Evolutionary conservation across 169 alveolate species (phyloP).

Genomic region (Plasmodium berghei): DNA sequence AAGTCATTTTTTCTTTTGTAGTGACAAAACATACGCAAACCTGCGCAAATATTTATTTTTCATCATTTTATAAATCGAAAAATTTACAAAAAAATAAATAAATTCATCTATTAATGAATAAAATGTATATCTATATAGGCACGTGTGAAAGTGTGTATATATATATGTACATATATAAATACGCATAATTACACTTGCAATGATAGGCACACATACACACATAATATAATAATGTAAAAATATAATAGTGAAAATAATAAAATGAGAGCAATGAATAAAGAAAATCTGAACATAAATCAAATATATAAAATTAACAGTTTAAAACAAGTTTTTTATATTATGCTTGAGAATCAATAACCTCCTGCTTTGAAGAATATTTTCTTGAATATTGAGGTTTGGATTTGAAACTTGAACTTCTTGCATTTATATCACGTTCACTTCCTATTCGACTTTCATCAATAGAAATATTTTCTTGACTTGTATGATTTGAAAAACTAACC

Average conservation of each 20-base stretch:
- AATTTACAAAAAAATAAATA: slow-evolving; percentile 51
- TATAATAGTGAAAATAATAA: background rate
- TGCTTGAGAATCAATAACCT: slow-evolving; percentile 66
- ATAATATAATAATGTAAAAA: background rate
- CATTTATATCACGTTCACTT: slow-evolving; percentile 28
- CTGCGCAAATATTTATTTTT: slow-evolving; percentile 8
- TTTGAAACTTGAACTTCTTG: slow-evolving; percentile 13
- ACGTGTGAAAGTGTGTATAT: slow-evolving; percentile 5
- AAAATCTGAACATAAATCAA: too few relatives aligned
- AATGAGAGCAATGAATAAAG: too few relatives aligned
- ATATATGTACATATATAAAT: background rate
- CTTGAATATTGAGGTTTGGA: slow-evolving; percentile 46
- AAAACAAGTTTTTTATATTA: background rate
- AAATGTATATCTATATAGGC: background rate
- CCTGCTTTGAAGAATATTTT: slow-evolving; percentile 53
- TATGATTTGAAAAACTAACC: slow-evolving; percentile 63
- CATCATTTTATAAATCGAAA: slow-evolving; percentile 31
- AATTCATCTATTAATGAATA: slow-evolving; percentile 6
- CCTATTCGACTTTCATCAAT: slow-evolving; percentile 62
- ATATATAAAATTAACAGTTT: too few relatives aligned
- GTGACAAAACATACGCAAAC: background rate
- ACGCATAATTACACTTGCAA: background rate
- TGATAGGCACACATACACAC: slow-evolving; percentile 7
- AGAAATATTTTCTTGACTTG: slow-evolving; percentile 47
- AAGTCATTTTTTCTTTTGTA: slow-evolving; percentile 11